phyloP scores from a whole-genome alignment of 108 stramenopile genomes.

The Fistulifera pelliculosa region DNA sequence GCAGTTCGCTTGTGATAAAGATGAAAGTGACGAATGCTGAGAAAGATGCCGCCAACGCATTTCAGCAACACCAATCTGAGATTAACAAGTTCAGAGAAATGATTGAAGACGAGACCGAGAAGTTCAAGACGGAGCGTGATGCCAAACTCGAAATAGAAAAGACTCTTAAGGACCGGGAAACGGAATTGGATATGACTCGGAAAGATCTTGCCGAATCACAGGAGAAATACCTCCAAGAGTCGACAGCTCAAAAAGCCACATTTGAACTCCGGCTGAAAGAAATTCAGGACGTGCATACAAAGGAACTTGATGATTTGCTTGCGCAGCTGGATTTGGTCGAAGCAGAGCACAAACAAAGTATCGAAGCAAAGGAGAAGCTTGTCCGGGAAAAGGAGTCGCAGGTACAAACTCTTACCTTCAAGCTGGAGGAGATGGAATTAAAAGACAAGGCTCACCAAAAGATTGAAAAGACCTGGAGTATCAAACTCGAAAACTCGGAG shows the following conservation, averaged over 20 bases:
- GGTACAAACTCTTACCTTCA: conserved; percentile 30
- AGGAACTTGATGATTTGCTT: conserved; percentile 42
- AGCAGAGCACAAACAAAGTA: conserved; percentile 32
- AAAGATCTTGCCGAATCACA: no score
- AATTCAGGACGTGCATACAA: conserved; percentile 27
- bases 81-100: neutral
- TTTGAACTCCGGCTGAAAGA: conserved; percentile 17
- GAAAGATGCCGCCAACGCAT: neutral
- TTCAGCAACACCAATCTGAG: conserved; percentile 1
- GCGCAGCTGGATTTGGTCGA: conserved; percentile 49
- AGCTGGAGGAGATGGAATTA: conserved; percentile 34
- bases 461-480: conserved; percentile 1
- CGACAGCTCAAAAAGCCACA: conserved; percentile 1
- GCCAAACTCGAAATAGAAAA: neutral
- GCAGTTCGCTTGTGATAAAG: neutral
- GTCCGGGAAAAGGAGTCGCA: conserved; percentile 43
- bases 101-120: no score
- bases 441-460: conserved; percentile 5
- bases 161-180: neutral
- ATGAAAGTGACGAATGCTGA: conserved; percentile 6
- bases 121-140: neutral
- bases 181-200: no score
- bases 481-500: conserved; percentile 1
- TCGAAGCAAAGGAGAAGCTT: conserved; percentile 13
- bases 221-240: no score